These are phyloP conservation scores for Cercophora samala DNA, from an alignment of 495 filamentous ascomycete genomes.

Conservation along the genomic window DNA sequence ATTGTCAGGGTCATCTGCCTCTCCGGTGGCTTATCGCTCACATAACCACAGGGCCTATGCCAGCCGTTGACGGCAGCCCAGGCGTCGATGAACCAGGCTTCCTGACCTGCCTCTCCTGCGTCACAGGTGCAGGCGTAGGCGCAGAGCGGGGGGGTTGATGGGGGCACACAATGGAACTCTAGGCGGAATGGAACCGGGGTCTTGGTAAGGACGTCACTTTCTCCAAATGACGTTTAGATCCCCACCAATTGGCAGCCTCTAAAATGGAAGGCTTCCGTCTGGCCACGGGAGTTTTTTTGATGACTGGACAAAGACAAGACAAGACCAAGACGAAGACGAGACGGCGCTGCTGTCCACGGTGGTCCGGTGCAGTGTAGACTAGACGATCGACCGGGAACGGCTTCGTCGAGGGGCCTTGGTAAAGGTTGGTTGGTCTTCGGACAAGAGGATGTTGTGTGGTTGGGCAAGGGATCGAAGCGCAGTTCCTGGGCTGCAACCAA, in stretches of 20 bases:
- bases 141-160: slow-evolving; percentile 3
- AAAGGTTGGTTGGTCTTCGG: slow-evolving; percentile 33
- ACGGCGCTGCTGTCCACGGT: background rate
- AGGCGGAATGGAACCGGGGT: background rate
- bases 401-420: slow-evolving; percentile 8
- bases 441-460: slow-evolving; percentile 43
- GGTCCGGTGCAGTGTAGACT: background rate
- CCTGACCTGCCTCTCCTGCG: slow-evolving; percentile 3
- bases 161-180: background rate
- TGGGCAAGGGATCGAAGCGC: slow-evolving; percentile 22
- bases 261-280: background rate
- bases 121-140: slow-evolving; percentile 4
- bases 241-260: background rate
- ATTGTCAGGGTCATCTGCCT: slow-evolving; percentile 16
- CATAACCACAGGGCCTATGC: slow-evolving; percentile 15
- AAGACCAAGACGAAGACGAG: background rate
- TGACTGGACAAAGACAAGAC: no score
- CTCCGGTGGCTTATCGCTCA: slow-evolving; percentile 1
- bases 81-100: slow-evolving; percentile 1
- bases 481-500: slow-evolving; percentile 1
- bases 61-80: slow-evolving; percentile 11
- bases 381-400: background rate
- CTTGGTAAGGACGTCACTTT: slow-evolving; percentile 8
- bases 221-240: background rate
- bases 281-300: background rate